Base-by-base conservation (phyloP, 768 basidiomycete genomes). In the Paxillus ammoniavirescens region DNA sequence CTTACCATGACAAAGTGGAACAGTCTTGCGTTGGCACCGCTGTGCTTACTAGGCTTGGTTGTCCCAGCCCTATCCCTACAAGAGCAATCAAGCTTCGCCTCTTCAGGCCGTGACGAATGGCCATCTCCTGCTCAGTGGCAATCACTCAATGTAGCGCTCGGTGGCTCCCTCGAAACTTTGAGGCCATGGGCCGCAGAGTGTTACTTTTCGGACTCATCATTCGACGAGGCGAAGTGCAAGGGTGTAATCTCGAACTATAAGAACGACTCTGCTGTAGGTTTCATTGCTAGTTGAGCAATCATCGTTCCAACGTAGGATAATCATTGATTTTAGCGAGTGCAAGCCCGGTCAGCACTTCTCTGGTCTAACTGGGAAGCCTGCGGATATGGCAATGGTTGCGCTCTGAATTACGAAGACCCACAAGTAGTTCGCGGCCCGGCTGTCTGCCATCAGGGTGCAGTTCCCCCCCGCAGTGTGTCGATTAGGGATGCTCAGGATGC, bases 341-440 rank as follows among this genome's bases (percentile, higher is more conserved):
- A n/a, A 38, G 31, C 38, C 2, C 12, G 43, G 1, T 17, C 54
- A 1, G 49, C 54, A 17, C 43, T 55, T 9, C 43, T 55, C n/a
- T 55, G 54, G 54, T 2, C 49, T 8, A 55, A 52, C 38, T 55
- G 48, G 49, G 54, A 55, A 23, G 31, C 54, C 10, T 55, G 54
- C 18, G 54, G 54, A n/a, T 51, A 44, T 6, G 49, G 43, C 4
- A 44, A 55, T 30, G 54, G 54, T 26, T 55, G 54, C 23, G 15
- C 36, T 8, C 18, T 55, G 26, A 51, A 55, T 7, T 45, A 44
- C n/a, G 36, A 17, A 3, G 18, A 55, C 18, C 49, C 54, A 37
- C 43, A 55, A 31, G 18, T 45, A 2, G 30, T 51, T 15, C 12
- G 31, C 23, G 26, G 42, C 10, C 10, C 26, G 7, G 31, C 23